Evolutionary conservation across 1,284 basidiomycete species (phyloP).

Genomic region (Chalciporus sp.): DNA sequence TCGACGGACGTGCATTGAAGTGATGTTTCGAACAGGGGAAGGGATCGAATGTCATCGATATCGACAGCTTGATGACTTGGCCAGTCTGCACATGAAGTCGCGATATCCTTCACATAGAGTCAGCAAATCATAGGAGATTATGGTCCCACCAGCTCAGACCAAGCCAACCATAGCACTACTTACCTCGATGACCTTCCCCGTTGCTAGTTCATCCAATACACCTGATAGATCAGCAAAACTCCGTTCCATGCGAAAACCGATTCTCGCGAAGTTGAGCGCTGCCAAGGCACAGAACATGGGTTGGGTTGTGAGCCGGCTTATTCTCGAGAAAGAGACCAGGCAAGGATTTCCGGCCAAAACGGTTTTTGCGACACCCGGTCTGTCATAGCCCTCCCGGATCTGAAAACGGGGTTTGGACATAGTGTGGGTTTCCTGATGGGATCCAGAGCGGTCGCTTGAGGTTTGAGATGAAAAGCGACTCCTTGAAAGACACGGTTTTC

Average conservation of each 20-base stretch:
- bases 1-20: slow-evolving; percentile 41
- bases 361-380: background rate
- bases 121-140: background rate
- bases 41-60: slow-evolving; percentile 49
- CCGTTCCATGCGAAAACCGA: slow-evolving; percentile 32
- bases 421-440: background rate
- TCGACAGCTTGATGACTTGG: slow-evolving; percentile 54
- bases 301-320: slow-evolving; percentile 48
- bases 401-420: background rate
- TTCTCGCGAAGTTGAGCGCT: slow-evolving; percentile 59
- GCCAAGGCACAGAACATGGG: slow-evolving; percentile 64
- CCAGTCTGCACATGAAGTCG: slow-evolving; percentile 57
- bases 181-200: slow-evolving; percentile 27
- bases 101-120: slow-evolving; percentile 44
- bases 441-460: no score
- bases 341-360: slow-evolving; percentile 29
- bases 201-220: slow-evolving; percentile 24
- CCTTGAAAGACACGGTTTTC: no score
- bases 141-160: background rate
- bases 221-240: slow-evolving; percentile 7
- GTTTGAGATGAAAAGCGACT: no score
- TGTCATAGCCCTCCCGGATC: background rate
- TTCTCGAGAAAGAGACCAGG: slow-evolving; percentile 45
- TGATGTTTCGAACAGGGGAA: slow-evolving; percentile 45
- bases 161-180: slow-evolving; percentile 1